Conservation (phyloP, 306 rosid genomes). For the Trifolium subterraneum region DNA sequence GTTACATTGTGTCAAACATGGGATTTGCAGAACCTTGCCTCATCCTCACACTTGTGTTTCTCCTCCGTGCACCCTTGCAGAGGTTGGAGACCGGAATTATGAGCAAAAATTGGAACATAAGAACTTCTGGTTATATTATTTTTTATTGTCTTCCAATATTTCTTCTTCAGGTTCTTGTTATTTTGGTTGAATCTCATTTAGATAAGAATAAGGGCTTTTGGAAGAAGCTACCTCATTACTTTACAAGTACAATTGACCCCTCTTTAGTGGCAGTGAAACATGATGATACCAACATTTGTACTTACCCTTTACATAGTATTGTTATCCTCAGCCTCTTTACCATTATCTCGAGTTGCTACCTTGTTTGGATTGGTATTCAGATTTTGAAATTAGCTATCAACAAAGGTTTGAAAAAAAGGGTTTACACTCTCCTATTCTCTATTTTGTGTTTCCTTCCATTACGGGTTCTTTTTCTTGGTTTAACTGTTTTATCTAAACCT, state of each 20-base stretch:
- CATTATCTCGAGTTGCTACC: conserved; percentile 71
- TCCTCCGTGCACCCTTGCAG: conserved; percentile 88
- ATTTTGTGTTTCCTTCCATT: conserved; percentile 92
- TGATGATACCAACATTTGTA: conserved; percentile 69
- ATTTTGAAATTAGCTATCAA: conserved; percentile 91
- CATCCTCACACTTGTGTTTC: conserved; percentile 84
- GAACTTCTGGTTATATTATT: conserved; percentile 75
- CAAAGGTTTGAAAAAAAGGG: conserved; percentile 93
- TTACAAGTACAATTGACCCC: conserved; percentile 56
- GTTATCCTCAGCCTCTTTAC: conserved; percentile 79
- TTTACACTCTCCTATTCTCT: conserved; percentile 73
- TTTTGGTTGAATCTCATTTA: conserved; percentile 67
- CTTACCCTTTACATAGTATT: conserved; percentile 89
- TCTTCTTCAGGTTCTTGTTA: conserved; percentile 76
- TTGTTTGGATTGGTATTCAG: conserved; percentile 92
- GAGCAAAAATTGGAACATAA: conserved; percentile 72
- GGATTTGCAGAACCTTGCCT: conserved; percentile 99
- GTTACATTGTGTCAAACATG: conserved; percentile 85
- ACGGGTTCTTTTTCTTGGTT: conserved; percentile 89
- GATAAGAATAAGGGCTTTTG: conserved; percentile 45
- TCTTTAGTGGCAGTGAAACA: conserved; percentile 40
- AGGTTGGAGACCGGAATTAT: conserved; percentile 74
- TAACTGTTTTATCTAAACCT: conserved; percentile 76
- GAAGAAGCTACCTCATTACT: conserved; percentile 60
- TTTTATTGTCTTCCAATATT: conserved; percentile 80